Conservation (phyloP, 306 rosid species). For the Lupinus albus region DNA sequence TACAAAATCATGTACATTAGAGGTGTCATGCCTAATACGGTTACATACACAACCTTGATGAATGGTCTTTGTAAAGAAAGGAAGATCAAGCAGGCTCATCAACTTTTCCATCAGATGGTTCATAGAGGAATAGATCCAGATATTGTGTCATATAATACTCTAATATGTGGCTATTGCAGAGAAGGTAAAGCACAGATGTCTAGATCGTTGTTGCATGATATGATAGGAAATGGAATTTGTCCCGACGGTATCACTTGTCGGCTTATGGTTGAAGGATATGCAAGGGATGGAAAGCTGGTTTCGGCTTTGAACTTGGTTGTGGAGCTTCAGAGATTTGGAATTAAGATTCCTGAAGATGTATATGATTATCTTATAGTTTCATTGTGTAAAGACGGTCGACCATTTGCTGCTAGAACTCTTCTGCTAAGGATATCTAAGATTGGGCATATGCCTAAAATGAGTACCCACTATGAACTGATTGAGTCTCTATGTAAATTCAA, state of each 20-base stretch:
- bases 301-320: constrained; percentile 75
- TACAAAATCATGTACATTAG: constrained; percentile 81
- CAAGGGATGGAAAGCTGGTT: constrained; percentile 61
- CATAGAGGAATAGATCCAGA: constrained; percentile 74
- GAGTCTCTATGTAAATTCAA: constrained; percentile 60
- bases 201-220: constrained; percentile 63
- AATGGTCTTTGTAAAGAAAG: constrained; percentile 80
- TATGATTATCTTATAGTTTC: constrained; percentile 60
- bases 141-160: constrained; percentile 64
- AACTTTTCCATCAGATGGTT: constrained; percentile 82
- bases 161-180: constrained; percentile 68
- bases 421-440: constrained; percentile 56
- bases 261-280: constrained; percentile 67
- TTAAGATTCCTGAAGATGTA: constrained; percentile 51
- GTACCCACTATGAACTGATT: constrained; percentile 53
- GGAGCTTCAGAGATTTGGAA: constrained; percentile 63
- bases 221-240: constrained; percentile 62
- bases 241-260: constrained; percentile 69
- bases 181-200: constrained; percentile 62
- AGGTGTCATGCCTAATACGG: constrained; percentile 72
- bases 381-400: constrained; percentile 69
- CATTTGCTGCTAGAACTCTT: constrained; percentile 81
- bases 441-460: constrained; percentile 51
- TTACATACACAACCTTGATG: constrained; percentile 76
- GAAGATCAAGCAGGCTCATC: constrained; percentile 79